Evolutionary conservation across 75 land plant genomes (phyloP), one percentile per base, ranked within the genome.

Genomic region (Azolla pinnata): DNA sequence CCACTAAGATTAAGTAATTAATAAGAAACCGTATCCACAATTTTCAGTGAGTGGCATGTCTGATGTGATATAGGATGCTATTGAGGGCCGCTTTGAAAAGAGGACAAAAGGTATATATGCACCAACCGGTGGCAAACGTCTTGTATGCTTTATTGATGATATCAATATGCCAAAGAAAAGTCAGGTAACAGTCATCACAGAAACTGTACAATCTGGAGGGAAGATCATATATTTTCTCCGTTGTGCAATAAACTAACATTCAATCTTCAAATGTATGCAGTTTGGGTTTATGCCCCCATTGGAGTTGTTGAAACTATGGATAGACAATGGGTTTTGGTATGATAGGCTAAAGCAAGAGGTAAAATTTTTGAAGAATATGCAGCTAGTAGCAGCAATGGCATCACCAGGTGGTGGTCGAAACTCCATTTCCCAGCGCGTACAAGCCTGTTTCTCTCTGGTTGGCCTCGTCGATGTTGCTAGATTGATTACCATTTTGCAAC

Each of bases 381-480:
- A 69, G 31, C 42, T 69, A 4, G 46, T 69, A 0, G 54, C 67
- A 18, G 71, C 71, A 29, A 69, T 69, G 71, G 71, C 71, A 2
- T 66, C 71, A 47, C 65, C 71, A 31, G 70, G 71, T 28, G 71
- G 71, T 54, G 71, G 71, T 8, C 64, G 71, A 2, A 69, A 62
- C 49, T 8, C 24, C 9, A 69, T 69, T 62, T 69, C 71, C 16
- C 65, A 53, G 53, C 62, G 71, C 1, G 35, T 69, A 4, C 71
- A 69, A 69, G 71, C 71, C 14, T 69, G 71, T 44, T 69, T 69
- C 57, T 69, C 71, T 34, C 31, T 69, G 71, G 71, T 69, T 58
- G 28, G 27, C 31, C n/a, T n/a, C n/a, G n/a, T 55, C 26, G 23
- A 4, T 8, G 14, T 18, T 49, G 4, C 64, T 19, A 47, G 12